Evolutionary conservation across 352 stramenopile genomes (phyloP), one percentile per base, ranked within the genome.

Genomic region (Phytophthora colocasiae): DNA sequence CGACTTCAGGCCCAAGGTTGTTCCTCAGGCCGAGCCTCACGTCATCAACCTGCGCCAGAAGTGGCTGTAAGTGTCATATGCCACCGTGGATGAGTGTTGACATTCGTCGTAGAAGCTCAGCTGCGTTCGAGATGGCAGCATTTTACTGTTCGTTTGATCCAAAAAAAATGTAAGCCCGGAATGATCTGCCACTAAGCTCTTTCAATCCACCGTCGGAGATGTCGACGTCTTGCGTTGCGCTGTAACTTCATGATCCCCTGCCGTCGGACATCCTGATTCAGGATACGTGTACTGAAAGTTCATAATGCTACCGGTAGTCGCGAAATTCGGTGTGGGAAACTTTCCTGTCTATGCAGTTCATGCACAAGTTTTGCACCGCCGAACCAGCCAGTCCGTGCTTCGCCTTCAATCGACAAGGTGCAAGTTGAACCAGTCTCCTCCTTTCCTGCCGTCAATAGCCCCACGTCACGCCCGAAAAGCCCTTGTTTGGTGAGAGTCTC

Each of bases 371-470:
- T 40, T 73, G 50, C 29, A 69, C 50, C 24, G 15, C 24, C 36
- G 17, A 43, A 63, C 51, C 29, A 48, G 56, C 56, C 63, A 68
- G 43, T 88, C 43, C 59, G 73, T 45, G 62, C 41, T 43, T 32
- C 45, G 57, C 24, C 45, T 48, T 68, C 11, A 45, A 41, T 82
- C 46, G 81, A 92, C 68, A 83, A 85, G 63, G 40, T 55, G n/a
- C 22, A 15, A 40, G 19, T 48, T 44, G 39, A 53, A 49, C 60
- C 60, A 69, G 53, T 69, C 60, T 69, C 52, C 51, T 48, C 12
- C 26, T 46, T 31, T 17, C 31, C 38, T 54, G 31, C 22, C 22
- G 36, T 53, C 54, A 22, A 1, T 19, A 59, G 40, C 46, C 55
- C 54, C 55, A 60, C 62, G 62, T 66, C 62, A 58, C 54, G 24